Conservation (phyloP, 306 rosid species). For the Purshia tridentata region DNA sequence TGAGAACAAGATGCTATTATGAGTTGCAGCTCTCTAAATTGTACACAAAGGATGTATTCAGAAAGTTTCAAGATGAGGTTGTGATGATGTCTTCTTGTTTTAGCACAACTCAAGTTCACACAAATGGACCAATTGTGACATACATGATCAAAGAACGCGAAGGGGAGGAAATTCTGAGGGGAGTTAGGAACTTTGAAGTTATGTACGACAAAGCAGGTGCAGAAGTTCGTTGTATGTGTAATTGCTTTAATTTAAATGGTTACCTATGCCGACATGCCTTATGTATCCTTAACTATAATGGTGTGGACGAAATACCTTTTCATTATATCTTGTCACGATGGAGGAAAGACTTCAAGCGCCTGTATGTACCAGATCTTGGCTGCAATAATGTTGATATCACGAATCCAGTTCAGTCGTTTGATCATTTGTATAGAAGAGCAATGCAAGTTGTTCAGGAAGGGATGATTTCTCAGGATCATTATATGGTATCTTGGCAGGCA, state of each 20-base stretch:
- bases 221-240: conserved; percentile 76
- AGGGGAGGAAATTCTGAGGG: conserved; percentile 52
- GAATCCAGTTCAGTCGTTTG: conserved; percentile 93
- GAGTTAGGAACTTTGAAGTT: conserved; percentile 60
- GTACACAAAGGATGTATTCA: conserved; percentile 65
- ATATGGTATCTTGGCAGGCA: conserved; percentile 83
- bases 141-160: conserved; percentile 65
- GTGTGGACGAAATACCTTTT: conserved; percentile 80
- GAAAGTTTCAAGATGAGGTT: conserved; percentile 80
- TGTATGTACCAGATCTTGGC: conserved; percentile 68
- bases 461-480: conserved; percentile 81
- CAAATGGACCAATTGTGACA: conserved; percentile 58
- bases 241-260: conserved; percentile 88
- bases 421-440: conserved; percentile 86
- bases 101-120: conserved; percentile 55
- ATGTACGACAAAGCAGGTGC: conserved; percentile 69
- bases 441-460: conserved; percentile 94
- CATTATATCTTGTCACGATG: conserved; percentile 79
- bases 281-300: conserved; percentile 71
- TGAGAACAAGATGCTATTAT: conserved; percentile 62
- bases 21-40: conserved; percentile 86
- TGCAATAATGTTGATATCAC: conserved; percentile 64
- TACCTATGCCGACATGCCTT: conserved; percentile 88
- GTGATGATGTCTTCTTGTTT: conserved; percentile 73
- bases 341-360: conserved; percentile 86